Conservation (phyloP, 2,329 filamentous ascomycete species). For the Phialophora chinensis region DNA sequence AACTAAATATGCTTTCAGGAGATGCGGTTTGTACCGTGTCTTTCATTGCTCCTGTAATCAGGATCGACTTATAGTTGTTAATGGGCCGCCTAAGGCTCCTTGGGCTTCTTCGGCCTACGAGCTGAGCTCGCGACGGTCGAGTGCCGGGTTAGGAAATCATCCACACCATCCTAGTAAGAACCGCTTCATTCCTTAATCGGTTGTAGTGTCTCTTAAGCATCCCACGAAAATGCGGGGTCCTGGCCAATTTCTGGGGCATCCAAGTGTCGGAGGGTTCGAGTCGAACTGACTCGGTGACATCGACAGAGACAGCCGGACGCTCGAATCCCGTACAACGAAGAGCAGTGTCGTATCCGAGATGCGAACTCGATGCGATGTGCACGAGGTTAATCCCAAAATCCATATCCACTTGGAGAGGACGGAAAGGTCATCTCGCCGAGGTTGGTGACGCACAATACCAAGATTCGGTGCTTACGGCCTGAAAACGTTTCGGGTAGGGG, state of each 20-base stretch:
- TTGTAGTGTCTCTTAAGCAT: neutral
- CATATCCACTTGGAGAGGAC: neutral
- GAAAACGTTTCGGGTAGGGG: neutral
- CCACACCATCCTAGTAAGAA: neutral
- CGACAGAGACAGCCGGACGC: slow-evolving; percentile 3
- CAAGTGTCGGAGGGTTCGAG: slow-evolving; percentile 3
- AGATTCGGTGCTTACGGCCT: neutral
- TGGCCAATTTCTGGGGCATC: neutral
- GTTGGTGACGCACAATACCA: neutral
- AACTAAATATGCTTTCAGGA: neutral
- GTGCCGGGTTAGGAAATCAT: neutral
- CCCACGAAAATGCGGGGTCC: neutral
- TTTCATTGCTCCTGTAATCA: neutral
- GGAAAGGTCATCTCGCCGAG: neutral
- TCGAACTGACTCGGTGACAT: slow-evolving; percentile 24
- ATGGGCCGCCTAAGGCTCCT: neutral
- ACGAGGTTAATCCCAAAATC: neutral
- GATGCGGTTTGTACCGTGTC: neutral
- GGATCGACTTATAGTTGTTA: neutral
- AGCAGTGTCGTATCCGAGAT: neutral
- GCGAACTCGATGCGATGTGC: neutral
- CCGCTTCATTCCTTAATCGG: neutral
- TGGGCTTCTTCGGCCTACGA: neutral
- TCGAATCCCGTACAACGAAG: neutral
- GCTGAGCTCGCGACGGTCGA: neutral